Evolutionary conservation across 495 filamentous ascomycete genomes (phyloP), one percentile per base, ranked within the genome.

Genomic region (Xylaria sp.): DNA sequence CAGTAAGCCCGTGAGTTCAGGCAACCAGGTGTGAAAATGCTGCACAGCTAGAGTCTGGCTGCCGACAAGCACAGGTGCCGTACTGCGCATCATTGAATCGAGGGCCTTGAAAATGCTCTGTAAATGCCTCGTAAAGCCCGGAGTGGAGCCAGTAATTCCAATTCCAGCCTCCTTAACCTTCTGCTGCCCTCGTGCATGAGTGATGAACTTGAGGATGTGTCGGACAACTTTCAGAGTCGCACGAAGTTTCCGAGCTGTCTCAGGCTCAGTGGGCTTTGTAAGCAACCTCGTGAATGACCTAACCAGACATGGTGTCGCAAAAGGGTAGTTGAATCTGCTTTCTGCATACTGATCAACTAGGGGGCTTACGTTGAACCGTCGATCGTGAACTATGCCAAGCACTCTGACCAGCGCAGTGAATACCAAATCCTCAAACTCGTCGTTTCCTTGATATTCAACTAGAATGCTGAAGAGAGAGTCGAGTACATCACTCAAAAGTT

Each of bases 11-110:
- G 88, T 87, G 8, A 98, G 88, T 72, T 97, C 94, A 0, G 96
- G 97, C 14, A 99, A 83, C 96, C 96, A 98, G 2, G 92, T 90
- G 78, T 98, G 96, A 79, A 98, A 97, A 80, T 98, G 92, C 78
- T 99, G 96, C 21, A 98, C 95, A 6, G 97, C 92, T 41, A 99
- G 81, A 1, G 96, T 98, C 78, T 98, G 97, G 69, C 92, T 97
- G 35, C 96, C 96, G 41, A 99, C 90, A 59, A 97, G 80, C 52
- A 93, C 89, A 1, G 97, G 93, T 14, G 94, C 92, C 1, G 89
- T 83, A 76, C 93, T 96, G 70, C 89, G 88, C 94, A 99, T 98
- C 73, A 99, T 84, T 6, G 85, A 86, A 75, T 98, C 93, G 3
- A 99, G 87, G 2, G 92, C 90, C 77, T 93, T 95, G 85, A 98